Base-by-base conservation (phyloP, 106 monocot genomes). In the Allium fistulosum region DNA sequence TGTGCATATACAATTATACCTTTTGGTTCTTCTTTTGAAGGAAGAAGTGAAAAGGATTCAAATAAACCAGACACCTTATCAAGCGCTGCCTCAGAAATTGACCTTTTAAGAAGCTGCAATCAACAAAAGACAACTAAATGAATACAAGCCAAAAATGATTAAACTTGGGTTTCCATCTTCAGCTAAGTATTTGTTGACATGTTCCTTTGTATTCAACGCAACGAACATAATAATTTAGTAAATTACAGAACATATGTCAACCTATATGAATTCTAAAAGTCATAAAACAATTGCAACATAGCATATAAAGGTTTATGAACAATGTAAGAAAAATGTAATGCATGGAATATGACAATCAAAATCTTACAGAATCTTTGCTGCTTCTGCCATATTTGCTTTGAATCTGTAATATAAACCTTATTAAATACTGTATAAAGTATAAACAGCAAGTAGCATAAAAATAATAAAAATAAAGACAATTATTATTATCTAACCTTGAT, bases 11-110 rank as follows among this genome's bases (percentile, higher is more conserved):
- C 55, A 55, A 15, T 26, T 11, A 58, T 72, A 93, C 93, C 93
- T 82, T 84, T 83, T 53, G 79, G 71, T 62, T 86, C 83, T 50
- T 86, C 83, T 50, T 70, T 84, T 51, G 67, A 79, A 17, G 79
- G 69, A 65, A 89, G 76, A 46, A 86, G 69, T 2, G 86, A 84
- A 71, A 93, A 76, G 18, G 93, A 89, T 70, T 81, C 93, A 68
- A 93, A 59, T 68, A 89, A 67, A 84, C 73, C 69, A 78, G 89
- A 86, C 69, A 93, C 66, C 58, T 65, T 82, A 80, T 84, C 86
- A 51, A 93, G 74, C 68, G 89, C 73, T 61, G 81, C 65, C 81
- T 81, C 86, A 11, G 89, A 84, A 13, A 79, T 82, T 45, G 93
- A 86, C 68, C 93, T 83, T 71, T 80, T 79, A 59, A 76, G 69